Evolutionary conservation across 345 rosid species (phyloP), one percentile per base, ranked within the genome.

Genomic region (Populus euphratica): DNA sequence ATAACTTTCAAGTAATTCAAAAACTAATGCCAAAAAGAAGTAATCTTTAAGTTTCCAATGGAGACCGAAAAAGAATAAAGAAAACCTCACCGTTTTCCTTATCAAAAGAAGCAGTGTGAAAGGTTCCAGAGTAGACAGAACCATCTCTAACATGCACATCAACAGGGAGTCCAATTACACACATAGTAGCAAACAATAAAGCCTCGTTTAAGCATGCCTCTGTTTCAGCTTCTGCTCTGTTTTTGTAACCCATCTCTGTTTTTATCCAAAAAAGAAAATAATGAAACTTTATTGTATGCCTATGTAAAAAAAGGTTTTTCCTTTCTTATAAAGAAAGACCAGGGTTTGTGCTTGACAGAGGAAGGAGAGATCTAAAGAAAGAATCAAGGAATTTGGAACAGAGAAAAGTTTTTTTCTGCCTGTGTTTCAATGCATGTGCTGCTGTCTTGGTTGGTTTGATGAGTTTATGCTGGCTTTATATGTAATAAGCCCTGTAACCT

Each of bases 61-160:
- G 13, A 18, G 36, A 36, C 35, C 35, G 63, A 2, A 25, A 72
- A 20, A 56, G 5, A 5, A 4, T 43, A 69, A 73, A 80, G 76
- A 43, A 39, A 43, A 11, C 47, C 81, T 36, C 68, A 89, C 95
- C 91, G 38, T 81, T 86, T n/a, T 80, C 90, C 69, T 88, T 85
- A 38, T 90, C 92, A 71, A 89, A 79, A 77, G 93, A 93, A 61
- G 95, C 95, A 70, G 98, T 90, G 85, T 89, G 87, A 82, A 91
- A 90, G 75, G 85, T 78, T 25, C 98, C 98, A 54, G 97, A 90
- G 54, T 82, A 91, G 50, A 90, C 88, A 49, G 98, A 91, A 64
- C 98, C 97, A 71, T 94, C 96, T 79, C 81, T 89, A 80, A 91
- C 83, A 76, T 91, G 90, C 47, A 91, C 98, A 52, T 95, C 94